A percentile compares a stretch with the other conserved stretches of the same genome.
phyloP scores from a whole-genome alignment of 2,329 filamentous ascomycete species.

The Bipolaris gigantea region DNA sequence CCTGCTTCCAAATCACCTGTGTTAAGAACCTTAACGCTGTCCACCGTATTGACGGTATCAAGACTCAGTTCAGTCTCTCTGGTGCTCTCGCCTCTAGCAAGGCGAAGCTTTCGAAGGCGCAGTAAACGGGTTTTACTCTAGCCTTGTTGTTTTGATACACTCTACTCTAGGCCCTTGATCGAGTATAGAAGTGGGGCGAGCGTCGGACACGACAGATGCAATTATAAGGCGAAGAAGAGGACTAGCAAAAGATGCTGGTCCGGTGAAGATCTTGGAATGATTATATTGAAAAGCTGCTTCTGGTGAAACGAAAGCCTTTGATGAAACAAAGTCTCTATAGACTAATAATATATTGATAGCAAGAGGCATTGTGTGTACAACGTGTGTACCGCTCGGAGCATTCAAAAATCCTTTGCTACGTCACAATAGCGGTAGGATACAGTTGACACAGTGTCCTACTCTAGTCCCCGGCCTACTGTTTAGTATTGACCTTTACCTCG shows the following conservation, averaged over 20 bases:
- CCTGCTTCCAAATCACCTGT: slow-evolving; percentile 82
- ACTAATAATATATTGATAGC: neutral
- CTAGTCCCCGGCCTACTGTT: too few species aligned
- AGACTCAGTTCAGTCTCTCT: slow-evolving; percentile 67
- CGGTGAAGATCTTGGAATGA: neutral
- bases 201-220: neutral
- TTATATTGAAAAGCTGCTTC: neutral
- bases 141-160: neutral
- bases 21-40: slow-evolving; percentile 91
- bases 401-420: neutral
- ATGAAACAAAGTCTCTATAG: neutral
- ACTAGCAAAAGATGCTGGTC: neutral
- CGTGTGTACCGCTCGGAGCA: neutral
- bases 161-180: neutral
- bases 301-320: neutral
- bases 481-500: too few species aligned
- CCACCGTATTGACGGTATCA: slow-evolving; percentile 76
- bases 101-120: slow-evolving; percentile 32
- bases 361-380: neutral
- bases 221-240: neutral
- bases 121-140: slow-evolving; percentile 3
- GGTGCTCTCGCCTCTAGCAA: slow-evolving; percentile 63
- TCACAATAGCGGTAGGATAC: neutral
- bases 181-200: neutral
- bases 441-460: too few species aligned